These are phyloP conservation scores for Calamus simplicifolius DNA, from an alignment of 176 grass and related monocot species.

Conservation along the genomic window DNA sequence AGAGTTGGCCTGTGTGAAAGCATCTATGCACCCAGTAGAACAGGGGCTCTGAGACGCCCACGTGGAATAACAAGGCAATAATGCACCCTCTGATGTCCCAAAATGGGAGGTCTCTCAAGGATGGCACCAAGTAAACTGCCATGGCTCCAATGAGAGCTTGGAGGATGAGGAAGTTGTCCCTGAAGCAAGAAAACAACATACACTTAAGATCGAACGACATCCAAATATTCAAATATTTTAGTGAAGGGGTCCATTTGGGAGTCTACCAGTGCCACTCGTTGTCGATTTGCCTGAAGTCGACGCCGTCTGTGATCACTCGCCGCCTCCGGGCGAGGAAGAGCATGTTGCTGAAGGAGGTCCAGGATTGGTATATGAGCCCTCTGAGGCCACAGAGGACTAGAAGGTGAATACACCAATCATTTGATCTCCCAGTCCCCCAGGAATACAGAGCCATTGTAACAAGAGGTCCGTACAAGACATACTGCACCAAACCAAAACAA, in stretches of 20 bases:
- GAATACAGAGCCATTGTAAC: conserved; percentile 34
- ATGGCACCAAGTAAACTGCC: conserved; percentile 27
- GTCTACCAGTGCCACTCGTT: conserved; percentile 73
- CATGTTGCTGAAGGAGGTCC: conserved; percentile 82
- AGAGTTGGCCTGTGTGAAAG: conserved; percentile 40
- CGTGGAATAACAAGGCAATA: not conserved
- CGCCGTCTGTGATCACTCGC: conserved; percentile 49
- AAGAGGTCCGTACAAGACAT: conserved; percentile 63
- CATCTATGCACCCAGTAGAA: conserved; percentile 15
- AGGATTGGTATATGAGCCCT: conserved; percentile 44
- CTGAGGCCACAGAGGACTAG: conserved; percentile 51
- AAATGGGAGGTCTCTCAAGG: conserved; percentile 1
- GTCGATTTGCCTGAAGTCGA: conserved; percentile 79
- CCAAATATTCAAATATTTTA: not conserved
- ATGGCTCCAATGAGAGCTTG: conserved; percentile 48
- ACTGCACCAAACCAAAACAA: conserved; percentile 33
- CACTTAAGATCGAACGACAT: not conserved
- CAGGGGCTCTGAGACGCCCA: conserved; percentile 1
- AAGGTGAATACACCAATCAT: conserved; percentile 60
- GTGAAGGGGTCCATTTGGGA: no score
- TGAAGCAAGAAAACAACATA: not conserved
- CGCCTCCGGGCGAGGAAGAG: conserved; percentile 84
- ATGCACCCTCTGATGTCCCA: not conserved
- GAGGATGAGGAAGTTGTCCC: conserved; percentile 87
- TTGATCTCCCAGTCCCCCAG: conserved; percentile 39